A percentile compares a stretch with the other conserved stretches of the same genome.
These are phyloP conservation scores for Eutrema heterophyllum DNA, from an alignment of 345 rosid species.

Conservation along the genomic window DNA sequence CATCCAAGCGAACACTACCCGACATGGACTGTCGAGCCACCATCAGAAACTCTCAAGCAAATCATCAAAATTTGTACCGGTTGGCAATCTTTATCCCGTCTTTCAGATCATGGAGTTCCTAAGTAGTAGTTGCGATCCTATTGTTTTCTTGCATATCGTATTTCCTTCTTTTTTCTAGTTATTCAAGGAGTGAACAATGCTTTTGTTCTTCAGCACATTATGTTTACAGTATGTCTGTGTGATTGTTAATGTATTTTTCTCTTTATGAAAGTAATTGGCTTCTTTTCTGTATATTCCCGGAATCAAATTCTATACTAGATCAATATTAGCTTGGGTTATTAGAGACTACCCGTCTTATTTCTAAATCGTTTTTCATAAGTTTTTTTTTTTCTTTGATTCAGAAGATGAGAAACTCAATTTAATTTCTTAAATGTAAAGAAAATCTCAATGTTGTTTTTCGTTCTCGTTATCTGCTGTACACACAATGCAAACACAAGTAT, in stretches of 20 bases:
- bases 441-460: neutral
- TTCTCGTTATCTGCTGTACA: neutral
- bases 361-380: neutral
- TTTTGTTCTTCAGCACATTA: slow-evolving; percentile 10
- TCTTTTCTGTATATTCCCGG: neutral
- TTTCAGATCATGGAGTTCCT: slow-evolving; percentile 30
- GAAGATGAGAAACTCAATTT: neutral
- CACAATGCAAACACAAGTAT: slow-evolving; percentile 3
- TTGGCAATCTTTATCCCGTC: slow-evolving; percentile 57
- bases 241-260: neutral
- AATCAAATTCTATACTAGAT: neutral
- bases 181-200: neutral
- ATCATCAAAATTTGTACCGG: slow-evolving; percentile 53
- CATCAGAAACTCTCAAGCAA: slow-evolving; percentile 52
- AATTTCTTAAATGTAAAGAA: neutral
- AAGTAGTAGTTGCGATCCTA: slow-evolving; percentile 11
- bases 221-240: slow-evolving; percentile 11
- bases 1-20: slow-evolving; percentile 57
- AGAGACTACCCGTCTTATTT: neutral
- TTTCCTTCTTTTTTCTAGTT: neutral
- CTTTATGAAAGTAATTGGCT: slow-evolving; percentile 1
- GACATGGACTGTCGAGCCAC: slow-evolving; percentile 52
- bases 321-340: neutral
- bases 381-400: neutral
- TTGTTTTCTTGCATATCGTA: neutral